These are phyloP conservation scores for Ogataea parapolymorpha DNA, from an alignment of 805 yeast species.

Conservation along the genomic window DNA sequence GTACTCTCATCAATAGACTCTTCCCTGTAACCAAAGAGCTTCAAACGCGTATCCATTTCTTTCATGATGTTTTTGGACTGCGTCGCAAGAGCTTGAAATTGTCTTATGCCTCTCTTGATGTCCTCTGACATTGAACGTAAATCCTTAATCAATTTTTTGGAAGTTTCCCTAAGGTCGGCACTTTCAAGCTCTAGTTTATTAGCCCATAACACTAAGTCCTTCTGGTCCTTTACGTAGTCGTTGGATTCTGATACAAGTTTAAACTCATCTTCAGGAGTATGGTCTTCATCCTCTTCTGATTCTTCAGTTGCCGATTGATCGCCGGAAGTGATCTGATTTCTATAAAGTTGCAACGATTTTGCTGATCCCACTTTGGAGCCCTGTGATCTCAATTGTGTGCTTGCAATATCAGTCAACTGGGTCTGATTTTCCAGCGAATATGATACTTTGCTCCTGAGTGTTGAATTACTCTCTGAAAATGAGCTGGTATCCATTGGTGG, in stretches of 20 bases:
- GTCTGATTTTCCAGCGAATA: conserved; percentile 2
- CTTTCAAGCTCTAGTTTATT: conserved; percentile 48
- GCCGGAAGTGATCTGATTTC: neutral
- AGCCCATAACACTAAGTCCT: conserved; percentile 45
- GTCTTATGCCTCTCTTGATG: conserved; percentile 5
- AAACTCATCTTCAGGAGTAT: neutral
- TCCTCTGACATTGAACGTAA: conserved; percentile 12
- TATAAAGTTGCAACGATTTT: conserved; percentile 2
- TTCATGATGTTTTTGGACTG: conserved; percentile 13
- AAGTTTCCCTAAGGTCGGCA: conserved; percentile 38
- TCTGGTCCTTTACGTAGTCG: conserved; percentile 18
- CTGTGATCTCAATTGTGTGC: neutral
- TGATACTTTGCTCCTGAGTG: conserved; percentile 7
- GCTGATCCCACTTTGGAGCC: neutral
- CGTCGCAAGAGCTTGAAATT: conserved; percentile 8
- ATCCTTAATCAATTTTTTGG: conserved; percentile 17
- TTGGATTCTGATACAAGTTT: neutral
- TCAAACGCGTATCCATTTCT: conserved; percentile 10
- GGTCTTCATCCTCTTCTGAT: conserved; percentile 9
- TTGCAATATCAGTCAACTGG: conserved; percentile 7
- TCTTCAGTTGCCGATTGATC: conserved; percentile 16
- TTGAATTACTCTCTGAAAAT: too few species aligned
- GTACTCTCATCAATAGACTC: neutral
- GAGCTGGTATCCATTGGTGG: too few species aligned
- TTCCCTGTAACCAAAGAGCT: conserved; percentile 3